Percentiles rank a stretch among this genome's conserved stretches.
Conservation (phyloP, 2,329 filamentous ascomycete genomes). For the Xylaria arbuscula region DNA sequence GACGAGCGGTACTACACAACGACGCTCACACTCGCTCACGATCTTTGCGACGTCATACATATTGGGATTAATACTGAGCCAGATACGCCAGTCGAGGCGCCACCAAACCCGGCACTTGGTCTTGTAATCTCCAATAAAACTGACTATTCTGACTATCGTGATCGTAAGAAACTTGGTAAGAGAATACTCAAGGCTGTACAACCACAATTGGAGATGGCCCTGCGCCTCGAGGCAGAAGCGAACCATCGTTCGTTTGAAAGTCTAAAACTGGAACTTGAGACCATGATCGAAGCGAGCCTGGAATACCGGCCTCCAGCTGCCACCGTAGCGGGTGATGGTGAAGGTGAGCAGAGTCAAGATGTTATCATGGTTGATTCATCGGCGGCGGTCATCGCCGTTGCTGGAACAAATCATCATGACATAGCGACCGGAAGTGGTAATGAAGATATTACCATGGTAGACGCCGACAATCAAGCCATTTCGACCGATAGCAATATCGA, state of each 20-base stretch:
- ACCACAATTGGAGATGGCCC: constrained; percentile 78
- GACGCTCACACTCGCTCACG: constrained; percentile 66
- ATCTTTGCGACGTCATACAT: constrained; percentile 66
- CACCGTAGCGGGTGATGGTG: constrained; percentile 51
- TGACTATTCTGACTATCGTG: constrained; percentile 75
- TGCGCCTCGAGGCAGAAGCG: constrained; percentile 84
- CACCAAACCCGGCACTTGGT: constrained; percentile 50
- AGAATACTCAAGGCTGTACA: constrained; percentile 87
- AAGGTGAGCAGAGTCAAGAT: constrained; percentile 57
- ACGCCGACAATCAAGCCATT: constrained; percentile 53
- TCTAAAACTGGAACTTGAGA: constrained; percentile 78
- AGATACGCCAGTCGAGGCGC: constrained; percentile 43
- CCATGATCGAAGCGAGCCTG: constrained; percentile 75
- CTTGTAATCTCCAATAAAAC: constrained; percentile 64
- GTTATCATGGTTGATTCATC: constrained; percentile 65
- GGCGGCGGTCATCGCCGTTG: constrained; percentile 60
- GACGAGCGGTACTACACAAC: constrained; percentile 68
- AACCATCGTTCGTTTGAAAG: constrained; percentile 75
- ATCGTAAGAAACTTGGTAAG: constrained; percentile 86
- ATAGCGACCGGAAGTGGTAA: constrained; percentile 49
- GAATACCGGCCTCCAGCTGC: constrained; percentile 60
- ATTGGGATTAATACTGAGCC: constrained; percentile 61
- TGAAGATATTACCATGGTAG: constrained; percentile 53
- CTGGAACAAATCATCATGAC: constrained; percentile 48
- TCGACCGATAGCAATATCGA: constrained; percentile 57